These are phyloP conservation scores for Amphicarpaea edgeworthii DNA, from an alignment of 306 rosid species.

Conservation along the genomic window DNA sequence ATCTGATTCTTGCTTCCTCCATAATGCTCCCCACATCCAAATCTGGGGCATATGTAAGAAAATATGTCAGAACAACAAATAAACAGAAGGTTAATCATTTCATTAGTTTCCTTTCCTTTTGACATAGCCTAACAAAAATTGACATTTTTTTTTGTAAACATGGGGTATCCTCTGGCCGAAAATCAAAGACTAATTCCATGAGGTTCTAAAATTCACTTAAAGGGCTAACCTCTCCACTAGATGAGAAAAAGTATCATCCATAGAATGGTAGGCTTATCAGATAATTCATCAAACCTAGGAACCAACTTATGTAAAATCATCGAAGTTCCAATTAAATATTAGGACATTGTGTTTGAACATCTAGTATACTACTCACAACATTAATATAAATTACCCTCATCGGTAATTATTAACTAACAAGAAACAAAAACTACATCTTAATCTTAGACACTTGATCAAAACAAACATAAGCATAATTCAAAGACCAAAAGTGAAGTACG, in stretches of 20 bases:
- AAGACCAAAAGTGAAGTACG: conserved; percentile 17
- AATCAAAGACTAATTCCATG: not conserved
- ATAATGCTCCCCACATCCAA: conserved; percentile 69
- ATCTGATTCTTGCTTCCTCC: conserved; percentile 83
- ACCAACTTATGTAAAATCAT: conserved; percentile 1
- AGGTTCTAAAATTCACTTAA: not conserved
- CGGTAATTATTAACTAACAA: conserved; percentile 14
- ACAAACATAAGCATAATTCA: not conserved
- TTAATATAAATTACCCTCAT: not conserved
- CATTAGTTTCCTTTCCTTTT: conserved; percentile 4
- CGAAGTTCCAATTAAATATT: not conserved
- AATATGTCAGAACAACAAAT: conserved; percentile 42
- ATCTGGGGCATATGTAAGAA: conserved; percentile 58
- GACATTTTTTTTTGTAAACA: not conserved
- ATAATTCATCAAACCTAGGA: conserved; percentile 30
- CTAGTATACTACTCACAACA: conserved; percentile 28
- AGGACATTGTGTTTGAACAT: conserved; percentile 24
- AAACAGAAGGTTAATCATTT: not conserved
- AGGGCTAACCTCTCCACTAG: not conserved
- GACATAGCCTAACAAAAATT: not conserved
- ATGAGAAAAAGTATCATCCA: not conserved
- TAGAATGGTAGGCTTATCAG: not conserved
- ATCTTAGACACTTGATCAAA: conserved; percentile 8
- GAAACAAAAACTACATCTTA: not conserved
- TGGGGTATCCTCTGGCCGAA: not conserved